These are phyloP conservation scores for Oryza longistaminata DNA, from an alignment of 176 grass and related monocot genomes.

Conservation along the genomic window DNA sequence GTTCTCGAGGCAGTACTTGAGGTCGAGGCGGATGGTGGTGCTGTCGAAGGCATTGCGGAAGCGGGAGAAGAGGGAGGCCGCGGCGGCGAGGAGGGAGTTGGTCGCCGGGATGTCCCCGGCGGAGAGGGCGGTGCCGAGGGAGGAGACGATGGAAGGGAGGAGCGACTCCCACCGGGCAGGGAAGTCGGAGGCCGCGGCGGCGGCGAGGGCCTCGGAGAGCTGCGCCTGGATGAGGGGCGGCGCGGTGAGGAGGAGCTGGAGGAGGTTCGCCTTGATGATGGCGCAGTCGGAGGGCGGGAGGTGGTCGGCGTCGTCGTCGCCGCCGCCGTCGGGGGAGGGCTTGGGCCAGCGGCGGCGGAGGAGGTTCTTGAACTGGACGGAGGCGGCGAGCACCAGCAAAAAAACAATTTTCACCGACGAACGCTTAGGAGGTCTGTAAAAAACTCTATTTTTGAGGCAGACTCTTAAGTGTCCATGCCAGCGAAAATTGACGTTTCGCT, in stretches of 20 bases:
- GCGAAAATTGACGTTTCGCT: no score
- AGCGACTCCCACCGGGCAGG: constrained; percentile 74
- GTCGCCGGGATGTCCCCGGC: constrained; percentile 53
- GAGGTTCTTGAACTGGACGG: constrained; percentile 88
- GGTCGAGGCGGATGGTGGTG: constrained; percentile 76
- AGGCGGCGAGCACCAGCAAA: constrained; percentile 61
- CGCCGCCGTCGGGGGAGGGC: constrained; percentile 37
- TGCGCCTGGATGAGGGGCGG: constrained; percentile 76
- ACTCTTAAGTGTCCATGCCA: no score
- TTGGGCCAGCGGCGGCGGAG: constrained; percentile 71
- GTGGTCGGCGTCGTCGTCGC: constrained; percentile 27
- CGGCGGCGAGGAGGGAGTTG: constrained; percentile 75
- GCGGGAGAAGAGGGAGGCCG: constrained; percentile 72
- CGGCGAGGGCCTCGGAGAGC: constrained; percentile 74
- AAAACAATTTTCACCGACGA: no score
- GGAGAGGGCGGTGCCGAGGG: constrained; percentile 53
- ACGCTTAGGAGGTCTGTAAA: no score
- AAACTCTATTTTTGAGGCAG: no score
- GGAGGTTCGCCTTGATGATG: constrained; percentile 69
- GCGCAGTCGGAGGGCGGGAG: constrained; percentile 64
- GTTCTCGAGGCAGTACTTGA: constrained; percentile 88
- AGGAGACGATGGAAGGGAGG: constrained; percentile 72
- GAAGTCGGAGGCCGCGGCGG: constrained; percentile 73
- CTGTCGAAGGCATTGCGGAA: constrained; percentile 89
- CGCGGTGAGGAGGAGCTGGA: constrained; percentile 75